Percentiles rank a stretch among this genome's conserved stretches.
Conservation (phyloP, 495 filamentous ascomycete species). For the Penicillium canariense region DNA sequence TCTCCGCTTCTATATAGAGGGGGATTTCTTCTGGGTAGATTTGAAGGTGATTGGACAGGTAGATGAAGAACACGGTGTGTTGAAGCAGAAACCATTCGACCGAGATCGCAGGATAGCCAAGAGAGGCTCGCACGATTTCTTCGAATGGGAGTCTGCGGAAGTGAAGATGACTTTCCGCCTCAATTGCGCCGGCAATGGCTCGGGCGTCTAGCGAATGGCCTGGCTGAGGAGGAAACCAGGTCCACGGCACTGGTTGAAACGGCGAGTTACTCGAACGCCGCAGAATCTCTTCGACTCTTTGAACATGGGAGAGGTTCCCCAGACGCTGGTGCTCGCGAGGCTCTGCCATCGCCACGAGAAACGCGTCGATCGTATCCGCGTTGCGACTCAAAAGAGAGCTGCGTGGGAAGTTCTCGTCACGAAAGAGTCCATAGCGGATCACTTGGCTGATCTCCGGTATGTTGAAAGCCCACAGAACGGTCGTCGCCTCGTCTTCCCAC, state of each 20-base stretch:
- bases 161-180: slow-evolving; percentile 45
- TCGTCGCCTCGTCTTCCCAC: slow-evolving; percentile 46
- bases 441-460: slow-evolving; percentile 36
- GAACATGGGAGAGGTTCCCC: slow-evolving; percentile 31
- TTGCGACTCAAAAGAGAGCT: slow-evolving; percentile 34
- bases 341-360: slow-evolving; percentile 29
- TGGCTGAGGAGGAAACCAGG: slow-evolving; percentile 36
- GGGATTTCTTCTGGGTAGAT: slow-evolving; percentile 35
- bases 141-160: slow-evolving; percentile 42
- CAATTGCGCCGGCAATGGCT: slow-evolving; percentile 35
- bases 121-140: slow-evolving; percentile 39
- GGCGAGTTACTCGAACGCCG: slow-evolving; percentile 27
- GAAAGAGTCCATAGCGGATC: slow-evolving; percentile 40
- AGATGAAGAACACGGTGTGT: slow-evolving; percentile 38
- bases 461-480: slow-evolving; percentile 44
- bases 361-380: slow-evolving; percentile 30
- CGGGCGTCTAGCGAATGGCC: slow-evolving; percentile 19
- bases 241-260: slow-evolving; percentile 32
- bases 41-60: slow-evolving; percentile 35
- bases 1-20: slow-evolving; percentile 37
- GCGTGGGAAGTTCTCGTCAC: slow-evolving; percentile 35
- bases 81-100: slow-evolving; percentile 46
- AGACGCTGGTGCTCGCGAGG: slow-evolving; percentile 30
- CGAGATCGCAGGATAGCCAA: slow-evolving; percentile 32
- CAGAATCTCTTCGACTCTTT: slow-evolving; percentile 46